A percentile compares a stretch with the other conserved stretches of the same genome.
phyloP scores from a whole-genome alignment of 345 rosid genomes.

The Corchorus capsularis region DNA sequence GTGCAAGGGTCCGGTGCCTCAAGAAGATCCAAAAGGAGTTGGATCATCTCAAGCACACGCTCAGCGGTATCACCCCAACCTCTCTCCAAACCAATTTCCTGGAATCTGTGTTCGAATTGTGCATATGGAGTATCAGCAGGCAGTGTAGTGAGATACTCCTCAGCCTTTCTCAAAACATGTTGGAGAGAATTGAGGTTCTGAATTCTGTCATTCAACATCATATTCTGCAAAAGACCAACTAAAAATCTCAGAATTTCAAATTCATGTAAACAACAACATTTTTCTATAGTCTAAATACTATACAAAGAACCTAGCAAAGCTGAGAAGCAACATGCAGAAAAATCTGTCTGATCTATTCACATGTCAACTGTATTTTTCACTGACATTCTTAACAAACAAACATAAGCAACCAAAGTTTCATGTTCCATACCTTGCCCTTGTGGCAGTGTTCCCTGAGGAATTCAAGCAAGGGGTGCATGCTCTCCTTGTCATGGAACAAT shows the following conservation, averaged over 20 bases:
- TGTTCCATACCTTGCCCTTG: conserved; percentile 64
- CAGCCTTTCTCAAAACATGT: conserved; percentile 81
- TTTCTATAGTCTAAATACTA: background rate
- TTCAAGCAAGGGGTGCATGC: conserved; percentile 86
- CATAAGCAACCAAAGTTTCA: background rate
- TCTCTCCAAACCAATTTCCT: conserved; percentile 90
- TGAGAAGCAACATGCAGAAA: background rate
- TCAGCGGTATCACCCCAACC: conserved; percentile 94
- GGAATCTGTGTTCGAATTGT: conserved; percentile 71
- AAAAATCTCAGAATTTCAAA: background rate
- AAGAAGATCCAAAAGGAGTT: conserved; percentile 87
- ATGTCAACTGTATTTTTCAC: background rate
- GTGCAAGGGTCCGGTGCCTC: conserved; percentile 98
- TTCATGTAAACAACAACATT: background rate
- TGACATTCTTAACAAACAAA: background rate
- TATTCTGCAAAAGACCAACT: conserved; percentile 46
- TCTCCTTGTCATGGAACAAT: conserved; percentile 94
- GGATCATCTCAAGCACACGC: conserved; percentile 85
- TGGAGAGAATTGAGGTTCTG: conserved; percentile 69
- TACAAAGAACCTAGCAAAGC: background rate
- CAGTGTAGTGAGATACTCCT: conserved; percentile 65
- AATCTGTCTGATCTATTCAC: conserved; percentile 1
- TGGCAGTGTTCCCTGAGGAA: conserved; percentile 84
- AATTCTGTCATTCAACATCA: conserved; percentile 80
- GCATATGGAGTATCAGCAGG: conserved; percentile 56